Evolutionary conservation across 805 yeast species (phyloP), one percentile per base, ranked within the genome.

Genomic region (Pachysolen tannophilus): DNA sequence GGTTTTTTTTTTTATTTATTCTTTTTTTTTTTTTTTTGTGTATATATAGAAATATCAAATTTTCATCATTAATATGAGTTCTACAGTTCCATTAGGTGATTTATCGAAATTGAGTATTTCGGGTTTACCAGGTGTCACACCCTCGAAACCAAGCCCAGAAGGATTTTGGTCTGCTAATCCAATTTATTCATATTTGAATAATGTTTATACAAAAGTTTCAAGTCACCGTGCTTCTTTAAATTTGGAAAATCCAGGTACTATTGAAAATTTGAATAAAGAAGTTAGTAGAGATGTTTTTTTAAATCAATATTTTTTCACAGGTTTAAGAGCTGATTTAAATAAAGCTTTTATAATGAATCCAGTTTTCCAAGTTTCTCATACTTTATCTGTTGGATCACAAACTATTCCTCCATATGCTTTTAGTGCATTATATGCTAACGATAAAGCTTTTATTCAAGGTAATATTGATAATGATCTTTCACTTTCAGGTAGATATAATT

Each of bases 281-380:
- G 97, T 87, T 40, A 67, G 88, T 44, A 81, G 88, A 62, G 97
- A 90, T 56, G 97, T 90, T 21, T 86, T 92, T 56, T 71, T 87
- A 50, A 77, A 74, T 54, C 94, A 87, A 56, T 83, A 84, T 66
- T 78, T 81, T 61, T 90, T 90, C 72, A 81, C 95, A 26, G 98
- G 98, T 40, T 72, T 92, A 53, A 82, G 95, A 58, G 98, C 97
- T 39, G 98, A 92, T 61, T 74, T 92, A 50, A 83, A 85, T 66
- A 90, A 90, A 71, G 85, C 88, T 10, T 86, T 92, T 55, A 65
- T 82, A 44, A 72, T 88, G 72, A 79, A 78, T 62, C 98, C 98
- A 39, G 88, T 85, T 40, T 92, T 92, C 81, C 97, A 92, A 71
- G 83, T 94, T 40, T 82, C 95, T 43, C 98, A 92, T 59, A 81